These are phyloP conservation scores for Globisporangium echinulatum DNA, from an alignment of 352 stramenopile genomes.

Conservation along the genomic window DNA sequence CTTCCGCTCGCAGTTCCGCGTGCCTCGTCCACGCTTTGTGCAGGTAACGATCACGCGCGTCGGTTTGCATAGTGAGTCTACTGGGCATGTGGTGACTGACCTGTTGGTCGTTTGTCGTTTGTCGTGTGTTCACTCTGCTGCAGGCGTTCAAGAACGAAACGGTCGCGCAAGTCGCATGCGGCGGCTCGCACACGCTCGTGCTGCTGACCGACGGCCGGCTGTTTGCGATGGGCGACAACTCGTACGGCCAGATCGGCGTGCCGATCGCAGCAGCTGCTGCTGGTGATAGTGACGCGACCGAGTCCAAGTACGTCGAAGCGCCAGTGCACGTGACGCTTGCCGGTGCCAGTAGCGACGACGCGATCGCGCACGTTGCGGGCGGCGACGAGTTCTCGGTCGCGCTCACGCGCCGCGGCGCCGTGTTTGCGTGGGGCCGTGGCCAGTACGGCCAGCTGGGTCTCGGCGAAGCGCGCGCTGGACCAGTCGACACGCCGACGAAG, in stretches of 20 bases:
- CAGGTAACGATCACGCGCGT: constrained; percentile 22
- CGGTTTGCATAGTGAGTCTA: too few species aligned
- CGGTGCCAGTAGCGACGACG: constrained; percentile 10
- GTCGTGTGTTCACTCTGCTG: too few species aligned
- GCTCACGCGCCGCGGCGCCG: constrained; percentile 37
- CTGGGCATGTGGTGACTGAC: too few species aligned
- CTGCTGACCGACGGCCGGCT: constrained; percentile 53
- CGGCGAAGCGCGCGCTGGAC: constrained; percentile 25
- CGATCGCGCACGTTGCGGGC: constrained; percentile 38
- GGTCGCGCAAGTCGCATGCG: constrained; percentile 56
- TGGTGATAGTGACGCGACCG: constrained; percentile 5
- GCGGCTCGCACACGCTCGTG: constrained; percentile 63
- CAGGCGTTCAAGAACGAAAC: constrained; percentile 49
- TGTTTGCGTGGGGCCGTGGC: constrained; percentile 71
- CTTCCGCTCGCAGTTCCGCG: constrained; percentile 71
- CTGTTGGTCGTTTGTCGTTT: too few species aligned
- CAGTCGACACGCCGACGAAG: constrained; percentile 43
- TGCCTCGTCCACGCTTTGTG: constrained; percentile 58
- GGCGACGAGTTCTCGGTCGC: constrained; percentile 66
- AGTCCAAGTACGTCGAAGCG: constrained; percentile 28
- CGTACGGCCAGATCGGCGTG: constrained; percentile 58
- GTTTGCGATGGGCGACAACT: constrained; percentile 71
- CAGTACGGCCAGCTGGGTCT: constrained; percentile 67
- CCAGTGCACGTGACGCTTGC: constrained; percentile 25
- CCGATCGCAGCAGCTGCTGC: constrained; percentile 8